Base-by-base conservation (phyloP, 1,139 yeast species). In the Zygosaccharomyces pseudobailii region DNA sequence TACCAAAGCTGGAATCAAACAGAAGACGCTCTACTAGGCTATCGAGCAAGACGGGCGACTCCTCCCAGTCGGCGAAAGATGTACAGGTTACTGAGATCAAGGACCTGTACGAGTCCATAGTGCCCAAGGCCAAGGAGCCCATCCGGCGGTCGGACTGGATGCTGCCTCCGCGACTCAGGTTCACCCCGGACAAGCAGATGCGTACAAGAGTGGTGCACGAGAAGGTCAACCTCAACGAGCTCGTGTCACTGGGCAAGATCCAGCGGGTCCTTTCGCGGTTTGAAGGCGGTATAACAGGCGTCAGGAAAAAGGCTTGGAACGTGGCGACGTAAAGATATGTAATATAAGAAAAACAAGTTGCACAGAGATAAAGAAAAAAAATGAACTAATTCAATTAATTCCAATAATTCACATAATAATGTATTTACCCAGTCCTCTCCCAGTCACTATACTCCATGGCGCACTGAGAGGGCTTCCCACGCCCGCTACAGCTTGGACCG, bases 241-340 rank as follows among this genome's bases (percentile, higher is more conserved):
- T 64, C 7, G 55, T 63, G 4, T 52, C 55, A 20, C 56, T 55
- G 13, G 47, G 50, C 25, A 56, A 58, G 27, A 59, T 63, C 35
- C 55, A 59, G 40, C 52, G 47, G 22, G 51, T 64, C 6, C 44
- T 63, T 41, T 61, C 65, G 1, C 50, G 57, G 40, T 64, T 62
- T 38, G 66, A 64, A 49, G 67, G 68, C 23, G 68, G 67, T 20
- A 53, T 64, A 3, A 65, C 66, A 4, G 68, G 68, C 25, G 55
- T 63, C 3, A 56, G 66, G 35, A 63, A 52, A 39, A 55, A 52
- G 42, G 56, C 50, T 34, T 55, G 54, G 55, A 53, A 50, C 13
- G 31, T 37, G 24, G 13, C 13, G 13, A 34, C 37, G 10, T 34
- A 21, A 24, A 6, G 10, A 33, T 13, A n/a, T 33, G 36, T 33